Percentiles rank a stretch among this genome's conserved stretches.
Evolutionary conservation across 495 filamentous ascomycete genomes (phyloP).

Genomic region (Podospora sp.): DNA sequence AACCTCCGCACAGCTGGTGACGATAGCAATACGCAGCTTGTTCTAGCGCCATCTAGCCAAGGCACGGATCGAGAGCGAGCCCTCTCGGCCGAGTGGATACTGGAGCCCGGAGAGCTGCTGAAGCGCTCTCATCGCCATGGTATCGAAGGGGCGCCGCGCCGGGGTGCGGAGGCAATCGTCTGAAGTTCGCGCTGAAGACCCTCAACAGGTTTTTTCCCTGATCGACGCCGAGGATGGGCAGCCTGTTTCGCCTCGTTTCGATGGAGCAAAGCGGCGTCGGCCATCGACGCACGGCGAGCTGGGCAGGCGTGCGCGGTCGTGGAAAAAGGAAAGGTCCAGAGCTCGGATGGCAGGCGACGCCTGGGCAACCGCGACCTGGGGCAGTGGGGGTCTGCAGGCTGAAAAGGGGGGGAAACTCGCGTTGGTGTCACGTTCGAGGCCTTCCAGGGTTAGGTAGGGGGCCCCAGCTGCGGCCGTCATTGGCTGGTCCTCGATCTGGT

Average conservation of each 20-base stretch:
- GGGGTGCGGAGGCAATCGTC: constrained; percentile 20
- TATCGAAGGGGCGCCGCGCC: neutral
- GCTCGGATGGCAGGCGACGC: constrained; percentile 7
- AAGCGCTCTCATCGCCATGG: constrained; percentile 4
- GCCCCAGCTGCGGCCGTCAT: neutral
- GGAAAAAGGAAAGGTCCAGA: neutral
- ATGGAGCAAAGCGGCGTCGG: constrained; percentile 21
- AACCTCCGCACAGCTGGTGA: constrained; percentile 5
- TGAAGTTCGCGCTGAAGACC: constrained; percentile 6
- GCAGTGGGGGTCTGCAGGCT: neutral
- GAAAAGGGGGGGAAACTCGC: constrained; percentile 1
- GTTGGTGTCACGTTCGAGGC: neutral
- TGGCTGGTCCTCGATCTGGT: constrained; percentile 1
- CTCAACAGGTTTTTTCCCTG: constrained; percentile 38
- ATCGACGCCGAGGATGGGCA: constrained; percentile 42
- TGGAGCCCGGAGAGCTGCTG: constrained; percentile 17
- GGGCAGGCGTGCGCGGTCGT: neutral
- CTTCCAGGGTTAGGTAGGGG: neutral
- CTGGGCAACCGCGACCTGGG: neutral
- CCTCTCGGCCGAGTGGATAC: constrained; percentile 11
- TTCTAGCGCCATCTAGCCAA: constrained; percentile 3
- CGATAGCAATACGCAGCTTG: constrained; percentile 2
- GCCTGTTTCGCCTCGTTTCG: constrained; percentile 41
- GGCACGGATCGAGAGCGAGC: constrained; percentile 10
- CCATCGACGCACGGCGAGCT: neutral